These are phyloP conservation scores for Cryptococcus sp. DNA, from an alignment of 1,284 basidiomycete genomes.

Conservation along the genomic window DNA sequence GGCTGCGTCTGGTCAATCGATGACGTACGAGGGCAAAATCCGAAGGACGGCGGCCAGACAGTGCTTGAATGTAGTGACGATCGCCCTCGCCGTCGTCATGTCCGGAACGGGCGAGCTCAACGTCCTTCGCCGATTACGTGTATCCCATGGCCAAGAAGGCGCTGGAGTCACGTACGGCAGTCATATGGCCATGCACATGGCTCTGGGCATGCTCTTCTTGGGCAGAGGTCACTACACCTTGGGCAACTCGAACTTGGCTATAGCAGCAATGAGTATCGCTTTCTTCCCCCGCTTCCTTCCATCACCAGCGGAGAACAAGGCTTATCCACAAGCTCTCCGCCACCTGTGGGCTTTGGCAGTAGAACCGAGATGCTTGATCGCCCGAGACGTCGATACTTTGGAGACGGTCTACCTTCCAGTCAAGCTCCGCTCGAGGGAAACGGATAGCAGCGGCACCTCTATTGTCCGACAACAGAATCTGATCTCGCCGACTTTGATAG, in stretches of 20 bases:
- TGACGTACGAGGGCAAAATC: conserved; percentile 79
- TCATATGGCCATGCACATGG: conserved; percentile 88
- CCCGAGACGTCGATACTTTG: conserved; percentile 83
- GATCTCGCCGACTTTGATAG: conserved; percentile 88
- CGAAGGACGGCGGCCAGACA: conserved; percentile 83
- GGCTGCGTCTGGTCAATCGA: conserved; percentile 61
- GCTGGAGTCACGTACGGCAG: conserved; percentile 78
- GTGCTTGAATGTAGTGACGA: conserved; percentile 80
- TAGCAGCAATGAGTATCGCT: conserved; percentile 84
- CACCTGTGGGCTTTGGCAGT: conserved; percentile 95
- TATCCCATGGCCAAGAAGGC: conserved; percentile 87
- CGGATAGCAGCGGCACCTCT: conserved; percentile 40
- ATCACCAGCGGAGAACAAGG: conserved; percentile 79
- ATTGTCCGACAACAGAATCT: conserved; percentile 65
- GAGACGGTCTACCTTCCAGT: conserved; percentile 89
- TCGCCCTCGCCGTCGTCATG: conserved; percentile 88
- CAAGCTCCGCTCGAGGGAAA: conserved; percentile 75
- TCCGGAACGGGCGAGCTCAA: conserved; percentile 94
- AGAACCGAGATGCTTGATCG: conserved; percentile 88
- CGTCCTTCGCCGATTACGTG: conserved; percentile 81
- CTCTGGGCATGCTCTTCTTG: conserved; percentile 88
- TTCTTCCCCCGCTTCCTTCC: conserved; percentile 88
- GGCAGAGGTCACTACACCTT: conserved; percentile 91
- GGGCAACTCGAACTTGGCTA: conserved; percentile 85
- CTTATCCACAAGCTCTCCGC: conserved; percentile 87